phyloP scores from a whole-genome alignment of 176 grass and related monocot genomes.

The Neostapfia colusana region DNA sequence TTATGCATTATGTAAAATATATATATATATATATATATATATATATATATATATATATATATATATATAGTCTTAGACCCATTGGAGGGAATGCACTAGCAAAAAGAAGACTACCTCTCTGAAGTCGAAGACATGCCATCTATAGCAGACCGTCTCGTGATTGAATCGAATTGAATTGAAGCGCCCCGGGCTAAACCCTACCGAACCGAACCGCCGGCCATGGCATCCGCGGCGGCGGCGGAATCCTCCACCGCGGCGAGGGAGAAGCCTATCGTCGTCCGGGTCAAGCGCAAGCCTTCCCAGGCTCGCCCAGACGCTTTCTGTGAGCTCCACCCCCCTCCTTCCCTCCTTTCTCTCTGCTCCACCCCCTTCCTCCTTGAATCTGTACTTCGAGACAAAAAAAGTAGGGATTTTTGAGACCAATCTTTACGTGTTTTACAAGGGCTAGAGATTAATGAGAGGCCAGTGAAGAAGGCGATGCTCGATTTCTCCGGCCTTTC shows the following conservation, averaged over 20 bases:
- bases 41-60: too few relatives aligned
- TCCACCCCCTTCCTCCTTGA: background rate
- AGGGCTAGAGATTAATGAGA: conserved; percentile 93
- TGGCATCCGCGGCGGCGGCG: conserved; percentile 2
- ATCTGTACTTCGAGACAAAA: background rate
- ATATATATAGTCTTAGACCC: too few relatives aligned
- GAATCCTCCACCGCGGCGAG: background rate
- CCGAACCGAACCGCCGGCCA: background rate
- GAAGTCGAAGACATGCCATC: conserved; percentile 91
- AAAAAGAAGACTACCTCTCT: conserved; percentile 45
- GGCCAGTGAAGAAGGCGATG: conserved; percentile 64
- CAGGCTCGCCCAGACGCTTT: conserved; percentile 65
- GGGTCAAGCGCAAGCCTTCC: conserved; percentile 79
- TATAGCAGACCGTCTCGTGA: conserved; percentile 64
- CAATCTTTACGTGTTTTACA: background rate
- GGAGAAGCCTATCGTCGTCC: conserved; percentile 66
- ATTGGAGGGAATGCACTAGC: background rate
- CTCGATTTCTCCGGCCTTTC: conserved; percentile 67
- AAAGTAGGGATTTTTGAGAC: background rate
- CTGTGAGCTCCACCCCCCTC: conserved; percentile 69
- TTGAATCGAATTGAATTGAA: conserved; percentile 54
- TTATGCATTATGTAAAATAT: too few relatives aligned
- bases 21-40: too few relatives aligned
- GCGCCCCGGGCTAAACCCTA: too few relatives aligned
- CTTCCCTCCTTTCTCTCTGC: conserved; percentile 1